Evolutionary conservation across 495 filamentous ascomycete species (phyloP).

Genomic region (Cryomyces minteri): DNA sequence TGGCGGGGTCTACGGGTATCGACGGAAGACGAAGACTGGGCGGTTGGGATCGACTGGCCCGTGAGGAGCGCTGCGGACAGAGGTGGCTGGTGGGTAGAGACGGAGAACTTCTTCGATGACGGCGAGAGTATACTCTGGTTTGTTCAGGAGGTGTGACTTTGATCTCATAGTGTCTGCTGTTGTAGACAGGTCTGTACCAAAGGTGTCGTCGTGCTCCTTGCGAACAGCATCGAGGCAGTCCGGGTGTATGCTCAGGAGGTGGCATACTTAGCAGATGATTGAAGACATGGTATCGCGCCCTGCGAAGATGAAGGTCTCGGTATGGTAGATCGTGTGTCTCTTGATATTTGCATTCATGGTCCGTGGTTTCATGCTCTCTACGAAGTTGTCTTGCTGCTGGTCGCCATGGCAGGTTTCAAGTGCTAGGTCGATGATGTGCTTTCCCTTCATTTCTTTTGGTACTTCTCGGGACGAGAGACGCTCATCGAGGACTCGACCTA

Average conservation of each 20-base stretch:
- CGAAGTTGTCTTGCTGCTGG: background rate
- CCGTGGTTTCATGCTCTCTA: background rate
- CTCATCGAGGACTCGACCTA: slow-evolving; percentile 18
- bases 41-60: background rate
- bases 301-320: slow-evolving; percentile 24
- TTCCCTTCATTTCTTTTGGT: background rate
- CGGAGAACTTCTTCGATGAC: slow-evolving; percentile 30
- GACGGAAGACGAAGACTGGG: background rate
- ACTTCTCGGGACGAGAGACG: slow-evolving; percentile 10
- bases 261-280: slow-evolving; percentile 17
- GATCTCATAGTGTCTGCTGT: slow-evolving; percentile 10
- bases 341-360: slow-evolving; percentile 12
- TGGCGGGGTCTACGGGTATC: too few relatives aligned
- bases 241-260: slow-evolving; percentile 15
- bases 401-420: slow-evolving; percentile 14
- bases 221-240: slow-evolving; percentile 8
- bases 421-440: slow-evolving; percentile 19
- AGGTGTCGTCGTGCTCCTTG: slow-evolving; percentile 19
- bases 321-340: slow-evolving; percentile 12
- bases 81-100: slow-evolving; percentile 15
- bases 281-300: slow-evolving; percentile 23
- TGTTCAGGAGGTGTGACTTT: slow-evolving; percentile 18
- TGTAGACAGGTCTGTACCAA: slow-evolving; percentile 9
- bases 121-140: slow-evolving; percentile 23
- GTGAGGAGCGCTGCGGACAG: background rate